Evolutionary conservation across 352 stramenopile genomes (phyloP), one percentile per base, ranked within the genome.

Genomic region (Paralagenidium karlingii): DNA sequence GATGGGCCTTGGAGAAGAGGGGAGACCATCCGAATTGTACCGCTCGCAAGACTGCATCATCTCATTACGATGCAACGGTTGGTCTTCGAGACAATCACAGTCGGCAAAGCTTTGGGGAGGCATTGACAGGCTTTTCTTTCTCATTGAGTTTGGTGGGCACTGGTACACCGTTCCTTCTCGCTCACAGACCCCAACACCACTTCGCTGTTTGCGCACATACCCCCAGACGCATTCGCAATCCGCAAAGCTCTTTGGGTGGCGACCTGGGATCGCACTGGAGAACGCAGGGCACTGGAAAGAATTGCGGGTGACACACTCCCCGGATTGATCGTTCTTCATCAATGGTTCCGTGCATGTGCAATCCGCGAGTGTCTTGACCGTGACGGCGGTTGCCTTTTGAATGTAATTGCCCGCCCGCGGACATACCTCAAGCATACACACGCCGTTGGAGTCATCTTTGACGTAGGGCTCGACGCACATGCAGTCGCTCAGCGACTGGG

Each of bases 321-420:
- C 77, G 5, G 71, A 79, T 38, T 74, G 68, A 24, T 78, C 56
- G 33, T 83, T 70, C 53, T 91, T 91, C 8, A 58, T 34, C 42
- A 70, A 84, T 7, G 71, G 71, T 2, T 50, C 43, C 15, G 67
- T 48, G 42, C 77, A 91, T 13, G 53, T 56, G 40, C 77, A 91
- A 53, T 90, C 74, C 0, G 53, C 74, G n/a, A 91, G 66, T 15
- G 77, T 88, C 1, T 30, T 49, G 1, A 89, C 63, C 2, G 26
- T 9, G 6, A 22, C 29, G 5, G 44, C 40, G n/a, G 20, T 38
- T 11, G n/a, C 16, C 20, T 73, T 77, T 24, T 59, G 55, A 33
- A 83, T 55, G 44, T 91, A 91, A 55, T 91, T 86, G 21, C 74
- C 77, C 2, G 74, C 71, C 25, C 77, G 62, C 2, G 74, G 77